Evolutionary conservation across 2,329 filamentous ascomycete species (phyloP), one percentile per base, ranked within the genome.

Genomic region (Stemphylium beticola): DNA sequence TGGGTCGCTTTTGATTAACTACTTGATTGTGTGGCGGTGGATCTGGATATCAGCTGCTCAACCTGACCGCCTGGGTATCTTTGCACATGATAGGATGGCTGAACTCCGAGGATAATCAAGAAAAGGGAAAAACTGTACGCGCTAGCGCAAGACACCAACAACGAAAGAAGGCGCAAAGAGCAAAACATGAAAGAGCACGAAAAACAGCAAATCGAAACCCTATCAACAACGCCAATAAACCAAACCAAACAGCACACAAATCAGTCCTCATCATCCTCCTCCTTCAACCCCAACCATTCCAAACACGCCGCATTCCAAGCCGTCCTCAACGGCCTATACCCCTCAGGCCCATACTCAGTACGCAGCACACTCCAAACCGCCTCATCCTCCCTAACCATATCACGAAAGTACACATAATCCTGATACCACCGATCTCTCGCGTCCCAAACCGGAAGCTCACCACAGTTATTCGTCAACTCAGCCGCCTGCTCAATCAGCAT

Each of bases 391-490:
- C 5, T 20, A 3, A 48, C 17, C 1, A 34, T 15, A 18, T 29
- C 15, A 3, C 49, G 18, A 15, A 56, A 45, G 22, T 40, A 56
- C 2, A 20, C 15, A n/a, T 43, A 57, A 3, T 39, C 29, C 22
- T n/a, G 8, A 9, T 37, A 49, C 49, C 44, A 53, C 4, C 31
- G 22, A 7, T 47, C 22, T 6, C 8, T 5, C 10, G 20, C 1
- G 8, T 45, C 22, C 39, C 44, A 57, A 14, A 24, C 12, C 8
- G 8, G 9, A 12, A 45, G 4, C n/a, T 47, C 39, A 10, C 29
- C 26, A 17, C 49, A 56, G 1, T 26, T 11, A 2, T 36, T 24
- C 4, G 49, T 56, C 33, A 48, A 40, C 14, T 48, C 34, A 4
- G 15, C 42, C 9, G 53, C 53, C 2, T 18, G 15, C 31, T n/a